Percentiles rank a stretch among this genome's conserved stretches.
phyloP scores from a whole-genome alignment of 345 rosid species.

The Trapa incisa region DNA sequence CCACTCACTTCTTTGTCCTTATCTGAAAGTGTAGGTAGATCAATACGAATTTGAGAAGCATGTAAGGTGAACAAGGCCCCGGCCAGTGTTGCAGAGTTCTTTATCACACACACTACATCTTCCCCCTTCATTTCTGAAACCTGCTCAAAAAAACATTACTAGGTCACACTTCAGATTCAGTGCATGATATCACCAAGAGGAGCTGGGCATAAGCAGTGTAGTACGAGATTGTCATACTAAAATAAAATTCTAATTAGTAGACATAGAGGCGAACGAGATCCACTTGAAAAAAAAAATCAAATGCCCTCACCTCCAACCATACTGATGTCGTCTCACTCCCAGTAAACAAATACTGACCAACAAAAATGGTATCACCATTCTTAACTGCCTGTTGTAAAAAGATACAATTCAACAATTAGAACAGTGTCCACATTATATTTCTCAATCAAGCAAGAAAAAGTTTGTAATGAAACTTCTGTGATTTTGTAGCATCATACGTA shows the following conservation, averaged over 20 bases:
- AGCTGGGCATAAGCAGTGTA: too few species aligned
- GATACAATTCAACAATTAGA: background rate
- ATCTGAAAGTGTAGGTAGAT: slow-evolving; percentile 78
- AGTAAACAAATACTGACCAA: slow-evolving; percentile 88
- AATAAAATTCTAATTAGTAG: too few species aligned
- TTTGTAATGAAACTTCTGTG: background rate
- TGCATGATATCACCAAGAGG: background rate
- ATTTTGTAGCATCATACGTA: background rate
- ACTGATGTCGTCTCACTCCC: slow-evolving; percentile 98
- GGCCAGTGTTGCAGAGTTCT: slow-evolving; percentile 78
- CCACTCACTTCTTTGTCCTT: slow-evolving; percentile 70
- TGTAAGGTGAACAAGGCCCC: slow-evolving; percentile 85
- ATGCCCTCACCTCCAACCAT: slow-evolving; percentile 72
- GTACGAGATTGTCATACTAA: too few species aligned
- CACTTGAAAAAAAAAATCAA: background rate
- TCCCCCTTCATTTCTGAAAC: slow-evolving; percentile 72
- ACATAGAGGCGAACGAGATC: background rate
- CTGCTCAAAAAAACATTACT: slow-evolving; percentile 19
- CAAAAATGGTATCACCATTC: slow-evolving; percentile 81
- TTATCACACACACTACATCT: slow-evolving; percentile 73
- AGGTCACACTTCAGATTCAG: background rate
- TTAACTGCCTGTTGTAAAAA: slow-evolving; percentile 51
- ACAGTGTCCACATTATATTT: background rate
- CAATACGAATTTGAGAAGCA: slow-evolving; percentile 76
- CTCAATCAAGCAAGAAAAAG: background rate